Percentiles rank a stretch among this genome's conserved stretches.
Conservation (phyloP, 163 green algal genomes). For the Chlamydomonas reinhardtii region DNA sequence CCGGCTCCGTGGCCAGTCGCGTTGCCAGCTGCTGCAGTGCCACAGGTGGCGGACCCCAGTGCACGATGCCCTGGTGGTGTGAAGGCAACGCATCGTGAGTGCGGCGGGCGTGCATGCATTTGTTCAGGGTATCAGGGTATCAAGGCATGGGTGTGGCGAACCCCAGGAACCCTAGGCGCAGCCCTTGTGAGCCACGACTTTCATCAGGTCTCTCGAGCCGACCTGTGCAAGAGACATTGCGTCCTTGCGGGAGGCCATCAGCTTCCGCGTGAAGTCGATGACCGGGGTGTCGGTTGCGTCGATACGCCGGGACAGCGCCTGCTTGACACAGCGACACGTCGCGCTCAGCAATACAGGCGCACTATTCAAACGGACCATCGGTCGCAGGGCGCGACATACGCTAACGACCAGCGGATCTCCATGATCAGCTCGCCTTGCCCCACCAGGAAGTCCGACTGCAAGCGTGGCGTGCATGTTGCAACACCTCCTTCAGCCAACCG, state of each 20-base stretch:
- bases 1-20: constrained; percentile 1
- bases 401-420: no score
- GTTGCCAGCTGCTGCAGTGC: constrained; percentile 54
- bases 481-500: no score
- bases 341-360: background rate
- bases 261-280: constrained; percentile 41
- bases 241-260: constrained; percentile 59
- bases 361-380: no score
- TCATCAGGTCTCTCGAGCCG: background rate
- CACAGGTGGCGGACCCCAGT: constrained; percentile 79
- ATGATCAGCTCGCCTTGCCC: no score
- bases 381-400: no score
- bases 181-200: no score
- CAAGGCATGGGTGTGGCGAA: no score
- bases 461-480: no score
- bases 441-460: no score
- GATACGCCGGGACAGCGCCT: constrained; percentile 19
- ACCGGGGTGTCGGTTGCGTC: constrained; percentile 45
- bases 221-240: constrained; percentile 72
- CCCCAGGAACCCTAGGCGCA: background rate
- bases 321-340: background rate
- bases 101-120: no score
- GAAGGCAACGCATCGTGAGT: no score
- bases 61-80: constrained; percentile 81
- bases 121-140: no score